Conservation (phyloP, 805 yeast species). For the Myxozyma nipponensis region DNA sequence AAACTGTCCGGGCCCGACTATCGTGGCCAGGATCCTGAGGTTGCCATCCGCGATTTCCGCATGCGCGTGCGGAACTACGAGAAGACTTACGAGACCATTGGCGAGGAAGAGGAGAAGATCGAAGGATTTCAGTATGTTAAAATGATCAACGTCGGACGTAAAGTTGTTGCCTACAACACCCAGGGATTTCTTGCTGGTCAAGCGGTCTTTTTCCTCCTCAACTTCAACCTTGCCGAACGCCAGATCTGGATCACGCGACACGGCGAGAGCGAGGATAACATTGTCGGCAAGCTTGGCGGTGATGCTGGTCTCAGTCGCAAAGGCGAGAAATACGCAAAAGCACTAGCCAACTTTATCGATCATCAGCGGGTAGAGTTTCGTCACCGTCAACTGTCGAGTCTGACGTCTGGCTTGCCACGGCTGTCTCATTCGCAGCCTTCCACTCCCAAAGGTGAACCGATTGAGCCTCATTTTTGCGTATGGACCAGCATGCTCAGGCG, state of each 20-base stretch:
- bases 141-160: constrained; percentile 94
- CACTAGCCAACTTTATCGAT: constrained; percentile 70
- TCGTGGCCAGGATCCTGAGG: constrained; percentile 72
- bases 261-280: constrained; percentile 87
- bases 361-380: constrained; percentile 68
- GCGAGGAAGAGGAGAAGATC: constrained; percentile 62
- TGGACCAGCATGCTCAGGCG: constrained; percentile 89
- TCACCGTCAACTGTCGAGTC: constrained; percentile 49
- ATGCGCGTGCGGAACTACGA: constrained; percentile 80
- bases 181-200: constrained; percentile 89
- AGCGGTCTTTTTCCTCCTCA: constrained; percentile 81
- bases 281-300: constrained; percentile 85
- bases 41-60: constrained; percentile 77
- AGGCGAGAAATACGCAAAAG: constrained; percentile 69
- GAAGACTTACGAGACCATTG: constrained; percentile 85
- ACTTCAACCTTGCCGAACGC: constrained; percentile 82
- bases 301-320: constrained; percentile 76
- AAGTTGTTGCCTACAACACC: constrained; percentile 86
- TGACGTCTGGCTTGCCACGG: constrained; percentile 46
- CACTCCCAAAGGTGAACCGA: constrained; percentile 40
- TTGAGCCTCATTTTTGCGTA: constrained; percentile 76
- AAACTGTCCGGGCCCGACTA: constrained; percentile 94
- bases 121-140: constrained; percentile 78
- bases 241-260: constrained; percentile 95
- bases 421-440: constrained; percentile 39